These are phyloP conservation scores for Blepharisma undulans DNA, from an alignment of 169 alveolate species.

Conservation along the genomic window DNA sequence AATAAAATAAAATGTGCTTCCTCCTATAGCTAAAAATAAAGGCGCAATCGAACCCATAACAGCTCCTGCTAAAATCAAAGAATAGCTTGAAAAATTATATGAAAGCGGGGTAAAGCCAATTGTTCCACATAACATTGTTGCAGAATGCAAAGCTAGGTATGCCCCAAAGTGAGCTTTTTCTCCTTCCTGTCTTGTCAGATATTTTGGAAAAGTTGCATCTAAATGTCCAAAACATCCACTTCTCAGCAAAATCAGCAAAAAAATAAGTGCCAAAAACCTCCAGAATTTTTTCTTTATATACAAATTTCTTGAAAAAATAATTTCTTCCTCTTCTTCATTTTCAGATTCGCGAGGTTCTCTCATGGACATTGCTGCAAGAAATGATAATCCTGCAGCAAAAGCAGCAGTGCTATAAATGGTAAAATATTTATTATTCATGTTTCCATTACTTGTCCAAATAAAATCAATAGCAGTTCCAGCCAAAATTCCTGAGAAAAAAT, in stretches of 20 bases:
- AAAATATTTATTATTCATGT: neutral
- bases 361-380: neutral
- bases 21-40: conserved; percentile 42
- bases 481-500: neutral
- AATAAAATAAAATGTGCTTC: conserved; percentile 26
- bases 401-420: conserved; percentile 8
- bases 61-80: conserved; percentile 51
- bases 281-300: conserved; percentile 39
- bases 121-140: conserved; percentile 37
- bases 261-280: conserved; percentile 45
- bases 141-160: conserved; percentile 44
- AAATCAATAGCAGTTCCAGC: conserved; percentile 11
- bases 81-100: conserved; percentile 16
- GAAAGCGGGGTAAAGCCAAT: conserved; percentile 35
- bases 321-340: neutral
- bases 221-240: conserved; percentile 43
- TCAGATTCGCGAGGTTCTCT: neutral
- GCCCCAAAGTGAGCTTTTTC: conserved; percentile 60
- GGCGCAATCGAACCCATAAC: conserved; percentile 49
- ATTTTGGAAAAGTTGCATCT: conserved; percentile 63
- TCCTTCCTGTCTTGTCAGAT: conserved; percentile 50
- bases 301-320: neutral
- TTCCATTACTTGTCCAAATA: neutral
- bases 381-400: neutral
- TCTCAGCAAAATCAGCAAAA: neutral